Base-by-base conservation (phyloP, 805 yeast species). In the Alloascoidea africana region DNA sequence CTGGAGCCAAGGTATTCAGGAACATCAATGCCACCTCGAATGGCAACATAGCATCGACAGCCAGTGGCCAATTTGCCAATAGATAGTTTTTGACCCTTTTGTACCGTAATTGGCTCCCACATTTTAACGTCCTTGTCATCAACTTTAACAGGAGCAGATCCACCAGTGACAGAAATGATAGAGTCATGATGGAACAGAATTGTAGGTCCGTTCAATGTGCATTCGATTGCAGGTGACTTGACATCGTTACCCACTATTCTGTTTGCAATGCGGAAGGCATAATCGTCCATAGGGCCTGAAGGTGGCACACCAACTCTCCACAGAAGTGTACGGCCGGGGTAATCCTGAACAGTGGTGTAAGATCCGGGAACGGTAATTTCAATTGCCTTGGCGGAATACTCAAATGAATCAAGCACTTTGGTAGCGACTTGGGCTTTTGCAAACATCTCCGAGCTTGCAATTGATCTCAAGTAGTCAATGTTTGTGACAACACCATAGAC, bases 271-370 rank as follows among this genome's bases (percentile, higher is more conserved):
- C 96, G 69, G 64, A 87, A 87, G 3, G 96, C 76, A 50, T 77
- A 87, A 42, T 76, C 72, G 59, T 89, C 98, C 97, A 89, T 91
- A 42, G 97, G 96, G 35, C 98, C 98, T 32, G 95, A 84, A 4
- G 97, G 97, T 17, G 98, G 98, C 39, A 89, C 97, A 55, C 98
- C 98, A 47, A 81, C 70, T 52, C 81, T 75, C 93, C 93, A 82
- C 42, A 68, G 55, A n/a, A 85, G 79, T 39, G 66, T 65, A 63
- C 98, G 77, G 38, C 94, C 94, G 14, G 94, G 94, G 57, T 76
- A 91, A 58, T 91, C 98, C 62, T 89, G 98, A 36, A 89, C 89
- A 2, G 96, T 83, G 27, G 97, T 89, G 59, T 85, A 85, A 33
- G 96, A 89, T 49, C 98, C 98, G 2, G 97, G 96, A 34, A 73